These are phyloP conservation scores for Cercospora sp. DNA, from an alignment of 2,329 filamentous ascomycete species.

Conservation along the genomic window DNA sequence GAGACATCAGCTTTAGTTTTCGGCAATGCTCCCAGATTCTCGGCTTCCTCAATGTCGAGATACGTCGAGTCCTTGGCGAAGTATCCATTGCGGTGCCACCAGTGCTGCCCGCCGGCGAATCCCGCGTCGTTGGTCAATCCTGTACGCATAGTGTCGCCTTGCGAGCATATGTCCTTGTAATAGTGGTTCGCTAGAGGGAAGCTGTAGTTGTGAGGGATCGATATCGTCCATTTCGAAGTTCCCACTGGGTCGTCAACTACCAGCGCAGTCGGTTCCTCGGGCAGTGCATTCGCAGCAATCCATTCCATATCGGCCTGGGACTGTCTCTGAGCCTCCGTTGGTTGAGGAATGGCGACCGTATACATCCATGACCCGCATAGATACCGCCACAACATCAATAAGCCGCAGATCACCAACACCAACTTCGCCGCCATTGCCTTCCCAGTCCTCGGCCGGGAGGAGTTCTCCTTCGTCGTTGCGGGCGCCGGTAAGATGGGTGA, in stretches of 20 bases:
- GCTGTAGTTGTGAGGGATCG: slow-evolving; percentile 64
- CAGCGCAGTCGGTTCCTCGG: slow-evolving; percentile 70
- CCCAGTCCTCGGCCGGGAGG: slow-evolving; percentile 16
- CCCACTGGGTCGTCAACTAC: slow-evolving; percentile 66
- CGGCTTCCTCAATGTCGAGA: slow-evolving; percentile 72
- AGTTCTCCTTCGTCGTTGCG: slow-evolving; percentile 28
- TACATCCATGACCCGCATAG: slow-evolving; percentile 20
- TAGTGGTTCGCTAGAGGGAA: slow-evolving; percentile 68
- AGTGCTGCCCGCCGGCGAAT: slow-evolving; percentile 37
- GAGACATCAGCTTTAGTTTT: slow-evolving; percentile 19
- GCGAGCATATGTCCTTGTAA: slow-evolving; percentile 68
- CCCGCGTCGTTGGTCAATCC: slow-evolving; percentile 29
- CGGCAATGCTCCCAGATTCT: slow-evolving; percentile 61
- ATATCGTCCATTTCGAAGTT: slow-evolving; percentile 74
- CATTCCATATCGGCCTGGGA: slow-evolving; percentile 57
- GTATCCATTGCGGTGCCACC: slow-evolving; percentile 53
- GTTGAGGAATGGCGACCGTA: not conserved
- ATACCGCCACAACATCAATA: slow-evolving; percentile 25
- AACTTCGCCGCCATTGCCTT: slow-evolving; percentile 18
- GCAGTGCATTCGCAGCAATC: slow-evolving; percentile 65
- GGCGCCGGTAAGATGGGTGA: slow-evolving; percentile 30
- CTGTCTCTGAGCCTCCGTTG: slow-evolving; percentile 34
- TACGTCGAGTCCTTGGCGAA: slow-evolving; percentile 67
- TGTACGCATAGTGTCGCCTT: slow-evolving; percentile 49
- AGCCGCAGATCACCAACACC: slow-evolving; percentile 20